phyloP scores from a whole-genome alignment of 345 rosid species.

The Dipteronia dyeriana region DNA sequence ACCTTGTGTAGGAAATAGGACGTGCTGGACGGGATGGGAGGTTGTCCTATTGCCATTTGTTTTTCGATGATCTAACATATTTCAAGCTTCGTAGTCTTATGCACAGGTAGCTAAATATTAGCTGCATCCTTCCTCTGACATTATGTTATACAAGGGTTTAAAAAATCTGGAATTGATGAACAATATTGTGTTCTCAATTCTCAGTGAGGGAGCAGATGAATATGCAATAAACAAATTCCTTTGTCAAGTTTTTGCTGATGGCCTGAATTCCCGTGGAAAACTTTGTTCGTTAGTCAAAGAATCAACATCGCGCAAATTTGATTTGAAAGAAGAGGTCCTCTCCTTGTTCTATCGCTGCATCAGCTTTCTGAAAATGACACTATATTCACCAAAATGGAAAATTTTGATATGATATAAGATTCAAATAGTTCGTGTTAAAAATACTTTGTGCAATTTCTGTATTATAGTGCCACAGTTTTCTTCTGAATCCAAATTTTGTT shows the following conservation, averaged over 20 bases:
- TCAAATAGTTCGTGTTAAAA: constrained; percentile 10
- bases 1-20: constrained; percentile 70
- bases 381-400: not conserved
- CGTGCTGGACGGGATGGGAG: constrained; percentile 97
- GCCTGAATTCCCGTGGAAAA: constrained; percentile 44
- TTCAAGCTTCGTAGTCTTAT: constrained; percentile 90
- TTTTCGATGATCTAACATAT: constrained; percentile 70
- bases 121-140: not conserved
- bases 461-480: not conserved
- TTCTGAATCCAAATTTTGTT: not conserved
- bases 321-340: constrained; percentile 91
- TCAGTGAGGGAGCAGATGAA: constrained; percentile 97
- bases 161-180: constrained; percentile 20
- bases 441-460: not conserved
- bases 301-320: constrained; percentile 74
- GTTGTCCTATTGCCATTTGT: constrained; percentile 82
- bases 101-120: constrained; percentile 58
- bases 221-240: constrained; percentile 85
- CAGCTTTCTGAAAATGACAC: constrained; percentile 3
- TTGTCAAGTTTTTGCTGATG: constrained; percentile 58
- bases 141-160: constrained; percentile 19
- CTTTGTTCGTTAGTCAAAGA: constrained; percentile 68
- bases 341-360: constrained; percentile 19
- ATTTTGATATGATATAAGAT: not conserved
- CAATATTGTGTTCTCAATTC: constrained; percentile 37